Percentiles rank a stretch among this genome's conserved stretches.
Evolutionary conservation across 2,329 filamentous ascomycete genomes (phyloP).

Genomic region (Colletotrichum cuscutae): DNA sequence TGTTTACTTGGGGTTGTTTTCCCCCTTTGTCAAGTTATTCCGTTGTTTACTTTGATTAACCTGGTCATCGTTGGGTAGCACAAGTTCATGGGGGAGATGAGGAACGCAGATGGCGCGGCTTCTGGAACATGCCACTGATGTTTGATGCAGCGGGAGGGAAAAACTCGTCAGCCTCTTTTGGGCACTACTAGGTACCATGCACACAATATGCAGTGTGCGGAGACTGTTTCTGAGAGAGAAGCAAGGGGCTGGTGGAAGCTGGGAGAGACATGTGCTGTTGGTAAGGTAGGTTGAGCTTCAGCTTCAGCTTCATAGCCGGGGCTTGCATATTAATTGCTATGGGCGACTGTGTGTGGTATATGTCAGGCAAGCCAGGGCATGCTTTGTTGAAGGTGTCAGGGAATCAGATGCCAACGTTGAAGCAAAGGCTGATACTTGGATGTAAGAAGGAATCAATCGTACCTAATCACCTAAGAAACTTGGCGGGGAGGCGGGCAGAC

Average conservation of each 20-base stretch:
- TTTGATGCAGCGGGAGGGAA: not conserved
- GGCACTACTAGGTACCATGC: not conserved
- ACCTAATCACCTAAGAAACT: not conserved
- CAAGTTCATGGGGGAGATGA: not conserved
- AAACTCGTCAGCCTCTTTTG: not conserved
- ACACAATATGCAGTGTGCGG: not conserved
- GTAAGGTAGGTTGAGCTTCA: not conserved
- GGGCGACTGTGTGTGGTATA: not conserved
- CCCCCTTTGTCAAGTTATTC: conserved; percentile 19
- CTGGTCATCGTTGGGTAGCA: not conserved
- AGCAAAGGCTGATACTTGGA: not conserved
- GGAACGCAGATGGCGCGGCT: conserved; percentile 17
- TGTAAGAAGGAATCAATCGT: not conserved
- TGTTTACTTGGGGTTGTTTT: conserved; percentile 14
- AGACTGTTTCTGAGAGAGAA: not conserved
- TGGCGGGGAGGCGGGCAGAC: not conserved
- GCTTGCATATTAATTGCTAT: not conserved
- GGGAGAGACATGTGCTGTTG: not conserved
- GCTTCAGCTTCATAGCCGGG: not conserved
- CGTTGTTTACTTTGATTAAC: conserved; percentile 8
- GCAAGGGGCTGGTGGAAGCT: not conserved
- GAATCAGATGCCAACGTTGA: not conserved
- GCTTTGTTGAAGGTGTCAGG: not conserved
- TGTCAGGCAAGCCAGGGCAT: not conserved
- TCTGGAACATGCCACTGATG: conserved; percentile 29